Evolutionary conservation across 768 basidiomycete species (phyloP).

Genomic region (Aureoboletus auriporus): DNA sequence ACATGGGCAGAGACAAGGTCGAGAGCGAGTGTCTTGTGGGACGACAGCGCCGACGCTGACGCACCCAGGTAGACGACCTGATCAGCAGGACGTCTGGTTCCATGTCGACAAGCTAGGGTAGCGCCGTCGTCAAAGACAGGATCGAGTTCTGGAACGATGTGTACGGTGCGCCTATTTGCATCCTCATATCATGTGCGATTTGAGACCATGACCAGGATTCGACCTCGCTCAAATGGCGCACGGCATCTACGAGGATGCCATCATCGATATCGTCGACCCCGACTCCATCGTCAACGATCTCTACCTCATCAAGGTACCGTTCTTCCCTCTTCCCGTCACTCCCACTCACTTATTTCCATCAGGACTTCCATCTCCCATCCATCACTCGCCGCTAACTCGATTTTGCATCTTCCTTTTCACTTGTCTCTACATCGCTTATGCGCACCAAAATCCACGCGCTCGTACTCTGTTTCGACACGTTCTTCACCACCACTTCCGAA

Average conservation of each 20-base stretch:
- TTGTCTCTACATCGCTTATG: constrained; percentile 57
- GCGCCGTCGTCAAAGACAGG: constrained; percentile 73
- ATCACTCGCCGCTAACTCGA: constrained; percentile 70
- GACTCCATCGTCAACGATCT: constrained; percentile 64
- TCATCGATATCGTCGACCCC: constrained; percentile 73
- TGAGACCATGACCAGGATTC: constrained; percentile 74
- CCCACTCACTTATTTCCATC: not conserved
- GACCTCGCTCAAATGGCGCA: constrained; percentile 81
- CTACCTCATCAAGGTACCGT: constrained; percentile 59
- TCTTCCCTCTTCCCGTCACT: too few relatives aligned
- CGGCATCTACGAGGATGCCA: constrained; percentile 73
- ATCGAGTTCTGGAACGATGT: constrained; percentile 88
- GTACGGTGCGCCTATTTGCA: constrained; percentile 59
- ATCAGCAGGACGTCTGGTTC: constrained; percentile 92
- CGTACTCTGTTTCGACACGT: constrained; percentile 92
- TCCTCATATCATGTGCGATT: too few relatives aligned
- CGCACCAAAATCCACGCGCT: constrained; percentile 72
- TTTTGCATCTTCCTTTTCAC: constrained; percentile 72
- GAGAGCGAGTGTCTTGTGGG: constrained; percentile 68
- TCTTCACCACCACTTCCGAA: constrained; percentile 66
- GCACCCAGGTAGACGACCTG: constrained; percentile 61
- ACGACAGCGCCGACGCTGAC: constrained; percentile 13
- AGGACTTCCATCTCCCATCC: constrained; percentile 75
- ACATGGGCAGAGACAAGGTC: constrained; percentile 97
- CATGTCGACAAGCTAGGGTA: constrained; percentile 95